phyloP scores from a whole-genome alignment of 192 early-diverging fungal genomes.

The Umbelopsis sp. region DNA sequence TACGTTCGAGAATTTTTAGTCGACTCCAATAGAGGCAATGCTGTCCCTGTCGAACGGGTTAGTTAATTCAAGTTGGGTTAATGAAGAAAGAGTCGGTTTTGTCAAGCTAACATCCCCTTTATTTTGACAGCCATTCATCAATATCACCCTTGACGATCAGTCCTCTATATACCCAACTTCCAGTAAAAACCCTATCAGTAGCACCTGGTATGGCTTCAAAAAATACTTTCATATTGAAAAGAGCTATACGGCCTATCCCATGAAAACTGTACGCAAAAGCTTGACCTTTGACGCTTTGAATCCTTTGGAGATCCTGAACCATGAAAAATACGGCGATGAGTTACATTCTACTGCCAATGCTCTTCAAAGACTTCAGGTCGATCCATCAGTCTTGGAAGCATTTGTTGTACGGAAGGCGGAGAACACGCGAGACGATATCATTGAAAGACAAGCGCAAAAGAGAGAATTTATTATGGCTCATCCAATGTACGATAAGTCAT shows the following conservation, averaged over 20 bases:
- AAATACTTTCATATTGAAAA: background rate
- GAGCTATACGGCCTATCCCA: background rate
- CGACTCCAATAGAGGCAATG: constrained; percentile 20
- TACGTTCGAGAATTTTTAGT: constrained; percentile 49
- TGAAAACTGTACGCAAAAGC: constrained; percentile 8
- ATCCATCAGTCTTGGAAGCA: constrained; percentile 21
- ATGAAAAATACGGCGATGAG: background rate
- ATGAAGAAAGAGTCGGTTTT: too few relatives aligned
- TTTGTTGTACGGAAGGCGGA: constrained; percentile 27
- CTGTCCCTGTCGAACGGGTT: background rate
- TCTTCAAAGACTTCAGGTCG: constrained; percentile 23
- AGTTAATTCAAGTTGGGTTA: too few relatives aligned
- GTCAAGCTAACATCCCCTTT: background rate
- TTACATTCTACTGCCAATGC: constrained; percentile 12
- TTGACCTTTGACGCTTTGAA: constrained; percentile 22
- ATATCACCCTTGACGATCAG: background rate
- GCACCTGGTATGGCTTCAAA: background rate
- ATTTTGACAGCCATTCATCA: background rate
- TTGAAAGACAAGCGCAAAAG: constrained; percentile 43
- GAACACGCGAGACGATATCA: constrained; percentile 27
- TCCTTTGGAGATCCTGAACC: constrained; percentile 23
- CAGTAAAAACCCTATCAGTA: background rate
- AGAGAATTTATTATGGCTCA: constrained; percentile 45
- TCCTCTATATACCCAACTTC: background rate
- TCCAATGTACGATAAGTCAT: constrained; percentile 52